Evolutionary conservation across 2,329 filamentous ascomycete species (phyloP).

Genomic region (Alternaria ventricosa): DNA sequence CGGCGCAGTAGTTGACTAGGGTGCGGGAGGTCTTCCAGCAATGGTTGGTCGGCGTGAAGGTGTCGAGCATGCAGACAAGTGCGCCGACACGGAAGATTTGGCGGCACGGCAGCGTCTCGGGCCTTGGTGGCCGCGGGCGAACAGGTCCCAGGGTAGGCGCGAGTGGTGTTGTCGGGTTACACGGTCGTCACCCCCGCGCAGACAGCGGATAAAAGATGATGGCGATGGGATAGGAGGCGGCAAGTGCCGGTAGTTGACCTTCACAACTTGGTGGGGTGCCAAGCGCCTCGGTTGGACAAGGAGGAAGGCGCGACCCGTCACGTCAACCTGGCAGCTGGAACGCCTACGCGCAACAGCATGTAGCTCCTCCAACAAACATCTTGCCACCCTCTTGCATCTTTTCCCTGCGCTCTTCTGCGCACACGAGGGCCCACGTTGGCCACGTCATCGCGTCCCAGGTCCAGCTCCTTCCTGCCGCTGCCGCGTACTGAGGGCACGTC

Average conservation of each 20-base stretch:
- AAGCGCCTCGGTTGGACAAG: slow-evolving; percentile 17
- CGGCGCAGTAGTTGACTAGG: neutral
- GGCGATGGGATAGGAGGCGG: neutral
- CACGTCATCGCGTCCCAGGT: slow-evolving; percentile 13
- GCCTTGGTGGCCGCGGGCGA: neutral
- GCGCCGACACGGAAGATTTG: neutral
- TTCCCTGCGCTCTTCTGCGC: slow-evolving; percentile 8
- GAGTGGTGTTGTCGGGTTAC: neutral
- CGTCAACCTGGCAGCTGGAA: slow-evolving; percentile 15
- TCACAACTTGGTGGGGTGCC: slow-evolving; percentile 12
- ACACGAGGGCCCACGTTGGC: slow-evolving; percentile 7
- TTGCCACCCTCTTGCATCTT: neutral
- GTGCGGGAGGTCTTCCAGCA: neutral
- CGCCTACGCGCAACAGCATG: slow-evolving; percentile 12
- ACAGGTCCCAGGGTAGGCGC: neutral
- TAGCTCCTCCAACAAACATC: slow-evolving; percentile 7
- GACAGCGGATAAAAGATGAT: neutral
- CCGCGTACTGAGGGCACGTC: neutral
- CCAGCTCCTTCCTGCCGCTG: neutral
- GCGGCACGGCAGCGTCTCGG: neutral
- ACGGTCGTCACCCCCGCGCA: slow-evolving; percentile 1
- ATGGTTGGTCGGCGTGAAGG: slow-evolving; percentile 5
- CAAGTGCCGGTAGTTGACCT: neutral
- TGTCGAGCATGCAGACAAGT: neutral
- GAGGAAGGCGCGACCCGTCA: slow-evolving; percentile 23